Percentiles rank a stretch among this genome's conserved stretches.
These are phyloP conservation scores for Atkinsonella hypoxylon DNA, from an alignment of 2,329 filamentous ascomycete species.

Conservation along the genomic window DNA sequence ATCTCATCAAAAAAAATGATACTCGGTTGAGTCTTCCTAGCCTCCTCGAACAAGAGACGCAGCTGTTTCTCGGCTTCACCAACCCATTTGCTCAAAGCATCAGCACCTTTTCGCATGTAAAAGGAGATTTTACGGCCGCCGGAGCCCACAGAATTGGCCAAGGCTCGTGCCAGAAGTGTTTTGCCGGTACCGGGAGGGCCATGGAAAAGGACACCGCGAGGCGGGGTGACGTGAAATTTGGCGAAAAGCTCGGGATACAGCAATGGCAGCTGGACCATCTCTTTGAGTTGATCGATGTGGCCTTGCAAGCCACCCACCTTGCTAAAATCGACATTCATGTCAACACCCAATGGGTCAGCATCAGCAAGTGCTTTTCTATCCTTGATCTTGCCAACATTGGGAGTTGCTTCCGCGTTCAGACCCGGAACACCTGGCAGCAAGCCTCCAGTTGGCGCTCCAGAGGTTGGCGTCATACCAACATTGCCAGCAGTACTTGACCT, in stretches of 20 bases:
- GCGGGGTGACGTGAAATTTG: conserved; percentile 84
- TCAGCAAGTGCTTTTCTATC: conserved; percentile 86
- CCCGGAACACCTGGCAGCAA: conserved; percentile 30
- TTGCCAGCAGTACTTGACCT: conserved; percentile 46
- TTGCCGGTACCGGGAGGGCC: conserved; percentile 96
- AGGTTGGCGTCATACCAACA: conserved; percentile 48
- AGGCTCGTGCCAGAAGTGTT: conserved; percentile 83
- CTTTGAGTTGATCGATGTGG: conserved; percentile 94
- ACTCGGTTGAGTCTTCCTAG: conserved; percentile 87
- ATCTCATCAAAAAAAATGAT: conserved; percentile 99
- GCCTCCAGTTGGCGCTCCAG: conserved; percentile 31
- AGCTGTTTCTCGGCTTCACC: conserved; percentile 95
- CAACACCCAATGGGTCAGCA: conserved; percentile 86
- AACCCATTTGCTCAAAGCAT: conserved; percentile 97
- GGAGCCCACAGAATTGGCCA: conserved; percentile 81
- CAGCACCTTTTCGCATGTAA: conserved; percentile 98
- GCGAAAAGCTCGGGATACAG: conserved; percentile 92
- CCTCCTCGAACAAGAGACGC: conserved; percentile 87
- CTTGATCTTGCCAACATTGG: conserved; percentile 87
- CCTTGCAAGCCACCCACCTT: conserved; percentile 85
- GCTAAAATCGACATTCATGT: conserved; percentile 85
- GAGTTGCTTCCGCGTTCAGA: conserved; percentile 39
- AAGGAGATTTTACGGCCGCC: conserved; percentile 94
- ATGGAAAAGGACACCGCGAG: conserved; percentile 90
- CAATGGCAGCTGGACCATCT: conserved; percentile 92